These are phyloP conservation scores for Fusarium sp. DNA, from an alignment of 2,329 filamentous ascomycete species.

Conservation along the genomic window DNA sequence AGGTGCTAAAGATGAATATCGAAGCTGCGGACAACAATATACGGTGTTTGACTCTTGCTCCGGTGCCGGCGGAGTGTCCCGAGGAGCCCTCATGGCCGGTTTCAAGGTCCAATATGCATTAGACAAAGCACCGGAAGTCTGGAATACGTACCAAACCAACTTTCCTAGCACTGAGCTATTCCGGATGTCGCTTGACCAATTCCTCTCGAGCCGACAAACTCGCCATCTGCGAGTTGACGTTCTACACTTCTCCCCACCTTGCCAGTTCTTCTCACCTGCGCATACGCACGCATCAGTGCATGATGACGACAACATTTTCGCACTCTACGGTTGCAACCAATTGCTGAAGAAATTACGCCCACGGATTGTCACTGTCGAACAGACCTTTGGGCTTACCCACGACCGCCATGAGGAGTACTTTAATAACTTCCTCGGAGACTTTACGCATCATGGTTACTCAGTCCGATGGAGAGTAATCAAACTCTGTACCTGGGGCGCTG, in stretches of 20 bases:
- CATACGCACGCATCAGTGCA: slow-evolving; percentile 77
- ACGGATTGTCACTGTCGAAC: slow-evolving; percentile 80
- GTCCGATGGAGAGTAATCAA: slow-evolving; percentile 75
- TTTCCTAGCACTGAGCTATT: slow-evolving; percentile 67
- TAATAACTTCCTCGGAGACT: slow-evolving; percentile 70
- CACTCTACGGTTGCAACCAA: slow-evolving; percentile 65
- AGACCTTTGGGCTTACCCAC: slow-evolving; percentile 77
- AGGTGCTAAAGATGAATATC: background rate
- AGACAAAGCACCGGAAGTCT: slow-evolving; percentile 71
- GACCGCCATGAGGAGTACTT: slow-evolving; percentile 69
- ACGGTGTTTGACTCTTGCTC: slow-evolving; percentile 80
- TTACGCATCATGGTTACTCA: slow-evolving; percentile 76
- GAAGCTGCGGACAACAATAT: slow-evolving; percentile 62
- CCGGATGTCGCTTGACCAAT: slow-evolving; percentile 62
- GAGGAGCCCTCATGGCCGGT: slow-evolving; percentile 71
- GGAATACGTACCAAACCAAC: slow-evolving; percentile 69
- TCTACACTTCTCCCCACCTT: slow-evolving; percentile 81
- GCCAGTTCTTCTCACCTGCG: slow-evolving; percentile 80
- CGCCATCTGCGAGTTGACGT: slow-evolving; percentile 69
- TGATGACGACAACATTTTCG: slow-evolving; percentile 77
- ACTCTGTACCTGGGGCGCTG: slow-evolving; percentile 64
- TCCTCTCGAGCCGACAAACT: slow-evolving; percentile 56
- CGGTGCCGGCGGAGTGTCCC: slow-evolving; percentile 78
- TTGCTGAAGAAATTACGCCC: slow-evolving; percentile 72
- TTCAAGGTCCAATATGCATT: slow-evolving; percentile 72